These are phyloP conservation scores for Panaeolus papilionaceus DNA, from an alignment of 768 basidiomycete species.

Conservation along the genomic window DNA sequence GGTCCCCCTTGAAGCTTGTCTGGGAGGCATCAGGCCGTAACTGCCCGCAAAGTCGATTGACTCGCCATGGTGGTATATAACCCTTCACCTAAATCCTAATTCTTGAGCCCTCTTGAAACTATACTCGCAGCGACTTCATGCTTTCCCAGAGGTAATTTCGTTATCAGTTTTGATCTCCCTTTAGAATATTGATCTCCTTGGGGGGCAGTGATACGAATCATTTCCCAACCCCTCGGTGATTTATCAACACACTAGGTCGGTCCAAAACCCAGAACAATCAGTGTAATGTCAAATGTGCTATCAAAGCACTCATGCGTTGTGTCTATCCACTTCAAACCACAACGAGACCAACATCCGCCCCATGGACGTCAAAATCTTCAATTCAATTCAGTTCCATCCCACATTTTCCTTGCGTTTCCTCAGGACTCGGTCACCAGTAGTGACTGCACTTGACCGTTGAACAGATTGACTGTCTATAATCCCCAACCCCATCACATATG, in stretches of 20 bases:
- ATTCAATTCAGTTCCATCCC: background rate
- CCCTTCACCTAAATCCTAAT: background rate
- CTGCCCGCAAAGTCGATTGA: background rate
- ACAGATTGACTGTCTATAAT: background rate
- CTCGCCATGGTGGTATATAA: background rate
- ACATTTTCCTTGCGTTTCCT: background rate
- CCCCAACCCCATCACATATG: background rate
- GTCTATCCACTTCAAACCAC: background rate
- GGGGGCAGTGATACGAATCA: background rate
- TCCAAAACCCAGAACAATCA: slow-evolving; percentile 2
- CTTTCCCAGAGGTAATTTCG: background rate
- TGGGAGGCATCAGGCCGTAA: background rate
- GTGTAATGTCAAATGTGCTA: background rate
- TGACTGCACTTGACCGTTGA: background rate
- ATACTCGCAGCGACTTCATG: background rate
- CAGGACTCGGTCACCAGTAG: background rate
- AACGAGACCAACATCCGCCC: background rate
- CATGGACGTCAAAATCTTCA: background rate
- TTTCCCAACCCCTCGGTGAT: background rate
- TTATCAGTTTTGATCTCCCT: background rate
- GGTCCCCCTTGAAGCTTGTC: background rate
- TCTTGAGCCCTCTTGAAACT: background rate
- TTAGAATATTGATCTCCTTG: background rate
- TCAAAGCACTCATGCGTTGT: background rate
- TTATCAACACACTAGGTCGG: background rate